These are phyloP conservation scores for Sugiyamaella paludigena DNA, from an alignment of 1,139 yeast genomes.

Conservation along the genomic window DNA sequence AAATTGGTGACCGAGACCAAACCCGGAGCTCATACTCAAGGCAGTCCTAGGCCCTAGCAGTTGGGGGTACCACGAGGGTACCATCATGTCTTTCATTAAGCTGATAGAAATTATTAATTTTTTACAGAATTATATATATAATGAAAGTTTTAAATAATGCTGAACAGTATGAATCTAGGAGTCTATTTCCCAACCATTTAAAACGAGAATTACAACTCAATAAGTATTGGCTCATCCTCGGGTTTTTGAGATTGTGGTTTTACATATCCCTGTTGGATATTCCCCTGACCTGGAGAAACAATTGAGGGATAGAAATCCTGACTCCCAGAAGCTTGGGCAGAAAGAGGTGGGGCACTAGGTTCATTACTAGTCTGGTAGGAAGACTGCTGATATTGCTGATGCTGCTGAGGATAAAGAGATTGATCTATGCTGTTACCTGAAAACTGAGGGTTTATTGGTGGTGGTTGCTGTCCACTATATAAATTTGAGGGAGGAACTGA, in stretches of 20 bases:
- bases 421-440: not conserved
- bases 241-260: constrained; percentile 12
- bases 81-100: too few species aligned
- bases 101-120: too few species aligned
- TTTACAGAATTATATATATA: too few species aligned
- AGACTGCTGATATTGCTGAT: constrained; percentile 2
- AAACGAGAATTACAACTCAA: constrained; percentile 32
- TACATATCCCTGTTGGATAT: not conserved
- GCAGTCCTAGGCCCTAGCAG: too few species aligned
- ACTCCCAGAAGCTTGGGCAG: constrained; percentile 1
- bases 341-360: constrained; percentile 2
- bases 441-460: too few species aligned
- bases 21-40: too few species aligned
- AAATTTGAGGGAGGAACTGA: too few species aligned
- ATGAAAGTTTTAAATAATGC: too few species aligned
- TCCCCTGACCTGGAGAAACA: constrained; percentile 6
- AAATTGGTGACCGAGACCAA: too few species aligned
- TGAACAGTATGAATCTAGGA: not conserved
- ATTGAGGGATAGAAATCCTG: constrained; percentile 6
- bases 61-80: too few species aligned
- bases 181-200: too few species aligned
- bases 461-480: too few species aligned
- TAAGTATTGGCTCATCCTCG: constrained; percentile 31
- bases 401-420: constrained; percentile 2
- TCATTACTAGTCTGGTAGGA: not conserved